Evolutionary conservation across 805 yeast genomes (phyloP), one percentile per base, ranked within the genome.

Genomic region (Myxozyma neotropica): DNA sequence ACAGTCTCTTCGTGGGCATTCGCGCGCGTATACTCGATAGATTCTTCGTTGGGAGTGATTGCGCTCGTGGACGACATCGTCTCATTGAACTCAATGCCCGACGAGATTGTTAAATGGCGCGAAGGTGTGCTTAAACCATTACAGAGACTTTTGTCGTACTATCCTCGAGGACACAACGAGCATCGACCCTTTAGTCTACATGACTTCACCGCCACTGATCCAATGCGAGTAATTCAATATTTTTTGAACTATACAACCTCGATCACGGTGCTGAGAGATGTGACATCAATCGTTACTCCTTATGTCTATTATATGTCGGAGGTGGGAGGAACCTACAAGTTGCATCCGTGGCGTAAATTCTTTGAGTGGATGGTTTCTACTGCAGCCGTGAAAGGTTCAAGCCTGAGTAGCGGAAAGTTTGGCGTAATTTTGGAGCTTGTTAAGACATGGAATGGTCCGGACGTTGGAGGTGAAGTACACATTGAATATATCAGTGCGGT

Each of bases 41-140:
- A 74, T 43, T 49, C 50, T n/a, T 19, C 50, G 19, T 17, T 61
- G 8, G 53, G 59, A 4, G 48, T 62, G 53, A 44, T 69, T 56
- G 43, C 65, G n/a, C 17, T 68, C 8, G 60, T 55, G 23, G 51
- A 47, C n/a, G 59, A 51, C 7, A 24, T 63, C n/a, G 56, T 61
- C 21, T 61, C 48, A 21, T 43, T 8, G 38, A 15, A 24, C 8
- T 29, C 49, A 8, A 21, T 60, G 55, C 64, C 70, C 1, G 51
- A 47, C 12, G 60, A 57, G 0, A 59, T 65, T 15, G 46, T 45
- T 2, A 55, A 53, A 6, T 74, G 76, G 76, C 56, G 66, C 8
- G 59, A 58, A 19, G 76, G 76, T 2, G 59, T 70, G 3, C 68
- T 68, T 23, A 51, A 66, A 13, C 73, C 72, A 7, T 56, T 74